Evolutionary conservation across 352 stramenopile species (phyloP).

Genomic region (Phytophthora constricta): DNA sequence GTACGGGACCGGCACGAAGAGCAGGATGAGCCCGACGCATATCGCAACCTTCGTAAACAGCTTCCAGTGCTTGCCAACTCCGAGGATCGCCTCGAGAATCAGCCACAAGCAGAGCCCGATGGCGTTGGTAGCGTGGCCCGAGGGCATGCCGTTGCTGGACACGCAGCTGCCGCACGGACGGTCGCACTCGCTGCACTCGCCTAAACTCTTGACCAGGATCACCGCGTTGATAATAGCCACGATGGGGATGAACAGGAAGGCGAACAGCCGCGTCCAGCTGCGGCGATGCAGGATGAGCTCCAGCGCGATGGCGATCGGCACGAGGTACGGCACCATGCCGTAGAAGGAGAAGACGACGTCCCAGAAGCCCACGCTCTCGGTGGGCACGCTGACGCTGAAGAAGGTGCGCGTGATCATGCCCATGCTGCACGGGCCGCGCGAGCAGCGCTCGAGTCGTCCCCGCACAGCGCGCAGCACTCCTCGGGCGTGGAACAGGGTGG

Average conservation of each 20-base stretch:
- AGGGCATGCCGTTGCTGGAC: slow-evolving; percentile 55
- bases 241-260: slow-evolving; percentile 59
- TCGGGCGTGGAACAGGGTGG: slow-evolving; percentile 32
- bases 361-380: slow-evolving; percentile 46
- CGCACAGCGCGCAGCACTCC: slow-evolving; percentile 59
- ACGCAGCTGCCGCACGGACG: slow-evolving; percentile 61
- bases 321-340: slow-evolving; percentile 63
- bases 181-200: slow-evolving; percentile 52
- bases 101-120: slow-evolving; percentile 60
- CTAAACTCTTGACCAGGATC: slow-evolving; percentile 47
- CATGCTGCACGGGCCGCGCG: slow-evolving; percentile 58
- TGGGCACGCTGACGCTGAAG: slow-evolving; percentile 62
- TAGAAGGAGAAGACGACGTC: slow-evolving; percentile 62
- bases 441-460: slow-evolving; percentile 53
- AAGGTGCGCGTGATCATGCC: slow-evolving; percentile 46
- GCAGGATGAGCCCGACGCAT: slow-evolving; percentile 18
- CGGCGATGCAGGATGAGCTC: slow-evolving; percentile 48
- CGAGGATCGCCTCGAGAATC: slow-evolving; percentile 50
- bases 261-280: slow-evolving; percentile 56
- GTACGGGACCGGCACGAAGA: slow-evolving; percentile 63
- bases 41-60: slow-evolving; percentile 17
- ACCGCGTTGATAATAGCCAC: slow-evolving; percentile 51
- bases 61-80: slow-evolving; percentile 36
- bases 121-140: slow-evolving; percentile 58
- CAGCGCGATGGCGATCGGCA: slow-evolving; percentile 46